Conservation (phyloP, 2,329 filamentous ascomycete genomes). For the Drechslera avenae region DNA sequence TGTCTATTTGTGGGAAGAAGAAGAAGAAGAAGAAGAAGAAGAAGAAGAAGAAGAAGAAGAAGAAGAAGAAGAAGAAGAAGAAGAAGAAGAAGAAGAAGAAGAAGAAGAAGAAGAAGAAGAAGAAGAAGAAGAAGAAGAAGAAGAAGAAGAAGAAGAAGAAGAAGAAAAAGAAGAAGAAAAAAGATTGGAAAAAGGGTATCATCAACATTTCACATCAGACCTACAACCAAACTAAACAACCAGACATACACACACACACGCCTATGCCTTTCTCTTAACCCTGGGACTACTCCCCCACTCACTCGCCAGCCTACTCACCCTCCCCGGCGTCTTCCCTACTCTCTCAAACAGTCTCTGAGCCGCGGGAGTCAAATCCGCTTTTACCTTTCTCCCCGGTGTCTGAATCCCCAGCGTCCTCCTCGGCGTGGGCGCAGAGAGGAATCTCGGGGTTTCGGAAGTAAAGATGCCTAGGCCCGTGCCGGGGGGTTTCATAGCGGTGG, state of each 20-base stretch:
- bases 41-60: too few species aligned
- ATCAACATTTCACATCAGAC: background rate
- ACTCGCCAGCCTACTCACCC: constrained; percentile 12
- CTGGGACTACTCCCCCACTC: constrained; percentile 42
- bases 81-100: too few species aligned
- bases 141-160: too few species aligned
- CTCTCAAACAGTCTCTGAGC: constrained; percentile 59
- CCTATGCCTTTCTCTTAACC: constrained; percentile 14
- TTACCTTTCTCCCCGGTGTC: constrained; percentile 53
- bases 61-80: too few species aligned
- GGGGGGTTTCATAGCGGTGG: constrained; percentile 5
- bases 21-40: too few species aligned
- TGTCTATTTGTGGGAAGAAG: too few species aligned
- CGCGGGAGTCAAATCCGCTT: constrained; percentile 70
- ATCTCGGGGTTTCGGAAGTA: constrained; percentile 60
- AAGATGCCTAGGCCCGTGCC: constrained; percentile 36
- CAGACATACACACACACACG: background rate
- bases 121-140: too few species aligned
- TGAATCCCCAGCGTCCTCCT: constrained; percentile 52
- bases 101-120: too few species aligned
- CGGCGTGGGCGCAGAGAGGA: constrained; percentile 75
- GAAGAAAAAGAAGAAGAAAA: too few species aligned
- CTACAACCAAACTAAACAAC: background rate
- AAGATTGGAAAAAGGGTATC: background rate
- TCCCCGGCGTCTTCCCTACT: constrained; percentile 44